Evolutionary conservation across 148 eudicot genomes (phyloP), one percentile per base, ranked within the genome.

Genomic region (Rhododendron henanense): DNA sequence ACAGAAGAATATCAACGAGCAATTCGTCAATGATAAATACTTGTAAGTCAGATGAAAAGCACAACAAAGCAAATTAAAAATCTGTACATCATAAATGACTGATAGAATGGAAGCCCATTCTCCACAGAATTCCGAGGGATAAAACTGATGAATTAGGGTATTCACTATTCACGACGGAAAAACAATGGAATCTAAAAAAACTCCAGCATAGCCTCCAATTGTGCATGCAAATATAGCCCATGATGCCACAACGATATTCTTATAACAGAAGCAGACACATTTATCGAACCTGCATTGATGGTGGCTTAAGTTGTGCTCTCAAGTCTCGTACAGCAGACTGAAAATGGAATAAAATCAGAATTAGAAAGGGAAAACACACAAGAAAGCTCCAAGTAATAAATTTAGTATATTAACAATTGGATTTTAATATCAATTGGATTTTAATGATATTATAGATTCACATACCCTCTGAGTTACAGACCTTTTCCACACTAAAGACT

Each of bases 281-380:
- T 77, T 44, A 73, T 31, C 55, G 61, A 91, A 97, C 99, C 99
- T 97, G 99, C 96, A 95, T 90, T 77, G 99, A 95, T 81, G 95
- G 94, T 25, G 99, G 99, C 91, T 93, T 97, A 51, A 95, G 94
- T 91, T 97, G 99, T 59, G 91, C 90, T 90, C 98, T 93, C 87
- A 95, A 87, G 85, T 97, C 99, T 75, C 99, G 92, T 84, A 97
- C 94, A 81, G 98, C 98, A 87, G 96, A 94, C 99, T 97, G 90
- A 74, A 91, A 78, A 83, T 39, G 59, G 74, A 35, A 25, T 67
- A 51, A 65, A 69, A 23, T 16, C 16, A 82, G 14, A 83, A 37
- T 87, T 76, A 87, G 78, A 69, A 39, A 73, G 4, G 28, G 13
- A 78, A 75, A 57, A 39, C 69, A 80, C 74, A 59, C 76, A 57